Conservation (phyloP, 345 rosid genomes). For the Rhizophora mangle region DNA sequence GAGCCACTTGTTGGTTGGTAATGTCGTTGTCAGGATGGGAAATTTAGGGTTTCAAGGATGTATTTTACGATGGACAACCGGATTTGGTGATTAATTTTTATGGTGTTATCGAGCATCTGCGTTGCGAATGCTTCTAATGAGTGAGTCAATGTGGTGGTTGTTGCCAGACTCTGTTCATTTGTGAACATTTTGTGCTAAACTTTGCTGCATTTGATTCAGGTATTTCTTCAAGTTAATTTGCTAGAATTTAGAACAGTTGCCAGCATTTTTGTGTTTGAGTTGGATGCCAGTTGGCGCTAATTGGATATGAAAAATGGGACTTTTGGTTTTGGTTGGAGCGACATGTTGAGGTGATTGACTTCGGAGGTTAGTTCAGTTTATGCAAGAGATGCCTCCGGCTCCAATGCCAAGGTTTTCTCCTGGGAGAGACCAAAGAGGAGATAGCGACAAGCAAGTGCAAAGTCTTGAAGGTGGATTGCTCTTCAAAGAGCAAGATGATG, state of each 20-base stretch:
- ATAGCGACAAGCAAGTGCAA: slow-evolving; percentile 62
- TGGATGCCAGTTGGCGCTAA: slow-evolving; percentile 17
- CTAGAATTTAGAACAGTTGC: not conserved
- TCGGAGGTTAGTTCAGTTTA: slow-evolving; percentile 7
- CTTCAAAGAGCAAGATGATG: slow-evolving; percentile 72
- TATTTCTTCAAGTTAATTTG: slow-evolving; percentile 5
- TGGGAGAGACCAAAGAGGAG: slow-evolving; percentile 55
- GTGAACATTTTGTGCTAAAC: too few relatives aligned
- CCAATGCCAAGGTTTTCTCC: slow-evolving; percentile 78
- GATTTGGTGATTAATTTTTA: slow-evolving; percentile 9
- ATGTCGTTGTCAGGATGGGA: slow-evolving; percentile 9
- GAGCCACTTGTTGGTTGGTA: slow-evolving; percentile 12
- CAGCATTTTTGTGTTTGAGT: not conserved
- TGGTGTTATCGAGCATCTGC: slow-evolving; percentile 6
- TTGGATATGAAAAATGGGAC: slow-evolving; percentile 12
- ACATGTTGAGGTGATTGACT: slow-evolving; percentile 20
- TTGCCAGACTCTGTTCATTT: too few relatives aligned
- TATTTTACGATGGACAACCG: slow-evolving; percentile 1
- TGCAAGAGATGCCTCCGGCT: slow-evolving; percentile 74
- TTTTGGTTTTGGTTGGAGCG: slow-evolving; percentile 1
- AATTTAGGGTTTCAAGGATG: slow-evolving; percentile 34
- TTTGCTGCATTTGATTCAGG: too few relatives aligned
- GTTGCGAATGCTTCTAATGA: slow-evolving; percentile 20
- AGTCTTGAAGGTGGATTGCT: slow-evolving; percentile 67
- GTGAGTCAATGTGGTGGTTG: not conserved